Evolutionary conservation across 2,329 filamentous ascomycete genomes (phyloP).

Genomic region (Trichophyton simii): DNA sequence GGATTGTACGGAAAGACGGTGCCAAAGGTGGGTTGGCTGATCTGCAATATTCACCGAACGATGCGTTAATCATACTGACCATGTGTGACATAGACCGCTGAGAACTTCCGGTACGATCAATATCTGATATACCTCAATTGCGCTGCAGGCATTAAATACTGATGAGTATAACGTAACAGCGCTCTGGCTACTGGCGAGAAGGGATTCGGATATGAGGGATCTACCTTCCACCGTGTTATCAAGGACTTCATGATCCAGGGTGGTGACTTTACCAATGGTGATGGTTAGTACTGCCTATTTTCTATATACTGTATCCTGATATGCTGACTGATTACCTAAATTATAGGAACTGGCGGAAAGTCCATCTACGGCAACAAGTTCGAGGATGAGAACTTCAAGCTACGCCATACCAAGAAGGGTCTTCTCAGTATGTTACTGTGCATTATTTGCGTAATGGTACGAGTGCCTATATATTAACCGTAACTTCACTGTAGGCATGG

Average conservation of each 20-base stretch:
- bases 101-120: conserved; percentile 46
- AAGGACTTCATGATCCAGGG: conserved; percentile 60
- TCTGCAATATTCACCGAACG: not conserved
- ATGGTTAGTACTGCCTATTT: conserved; percentile 31
- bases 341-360: conserved; percentile 49
- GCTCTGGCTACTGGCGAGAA: conserved; percentile 55
- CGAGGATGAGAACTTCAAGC: conserved; percentile 58
- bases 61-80: not conserved
- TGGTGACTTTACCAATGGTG: conserved; percentile 53
- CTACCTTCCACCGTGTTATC: conserved; percentile 58
- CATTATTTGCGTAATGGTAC: not conserved
- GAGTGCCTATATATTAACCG: not conserved
- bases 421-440: conserved; percentile 42
- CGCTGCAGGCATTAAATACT: not conserved
- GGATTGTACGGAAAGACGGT: conserved; percentile 57
- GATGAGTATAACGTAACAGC: conserved; percentile 14
- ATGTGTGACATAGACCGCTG: conserved; percentile 39
- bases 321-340: not conserved
- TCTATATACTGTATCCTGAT: not conserved
- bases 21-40: conserved; percentile 40
- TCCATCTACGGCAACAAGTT: conserved; percentile 57
- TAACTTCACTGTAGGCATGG: conserved; percentile 41
- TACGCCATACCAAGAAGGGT: conserved; percentile 54
- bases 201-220: conserved; percentile 54
- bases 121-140: not conserved